Base-by-base conservation (phyloP, 495 filamentous ascomycete genomes). In the Tuber brumale region DNA sequence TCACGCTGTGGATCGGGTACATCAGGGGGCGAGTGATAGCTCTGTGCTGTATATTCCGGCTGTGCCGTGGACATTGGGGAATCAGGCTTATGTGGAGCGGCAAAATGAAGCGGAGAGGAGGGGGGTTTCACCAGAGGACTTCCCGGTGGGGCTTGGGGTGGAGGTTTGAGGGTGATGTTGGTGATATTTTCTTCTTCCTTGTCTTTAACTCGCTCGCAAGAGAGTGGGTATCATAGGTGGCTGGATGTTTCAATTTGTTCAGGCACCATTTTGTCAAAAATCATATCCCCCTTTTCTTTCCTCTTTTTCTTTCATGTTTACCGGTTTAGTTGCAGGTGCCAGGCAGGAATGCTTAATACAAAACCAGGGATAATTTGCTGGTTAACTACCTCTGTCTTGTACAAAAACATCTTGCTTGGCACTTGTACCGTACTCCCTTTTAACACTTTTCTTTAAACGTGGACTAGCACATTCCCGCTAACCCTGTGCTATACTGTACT, bases 11-110 rank as follows among this genome's bases (percentile, higher is more conserved):
- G 94, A 97, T 81, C 92, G 89, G 72, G 84, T 89, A 14, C 94
- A 97, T 82, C 84, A 84, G 3, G 94, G 94, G 8, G 85, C 81
- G 23, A 84, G 86, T 0, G 94, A 97, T 81, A 91, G 90, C 0
- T 92, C 90, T 70, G 94, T 97, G 1, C 81, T 97, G 57, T 97
- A 97, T 79, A 96, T 97, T 74, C 94, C 94, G 0, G 89, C 92
- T 12, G 94, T 92, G 70, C 94, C 94, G 3, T 87, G 93, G 12
- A 95, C 92, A 23, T 89, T 93, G 75, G 84, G 86, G 73, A 97
- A 94, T 83, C 88, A 90, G 0, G 81, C 87, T 37, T 94, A 93
- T 82, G 85, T 95, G 7, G 84, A 84, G 1, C 87, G 90, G 31
- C 94, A 96, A 83, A 87, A 90, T 41, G 86, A 90, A 69, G 87